These are phyloP conservation scores for Raffaelea ambrosiae DNA, from an alignment of 2,329 filamentous ascomycete species.

Conservation along the genomic window DNA sequence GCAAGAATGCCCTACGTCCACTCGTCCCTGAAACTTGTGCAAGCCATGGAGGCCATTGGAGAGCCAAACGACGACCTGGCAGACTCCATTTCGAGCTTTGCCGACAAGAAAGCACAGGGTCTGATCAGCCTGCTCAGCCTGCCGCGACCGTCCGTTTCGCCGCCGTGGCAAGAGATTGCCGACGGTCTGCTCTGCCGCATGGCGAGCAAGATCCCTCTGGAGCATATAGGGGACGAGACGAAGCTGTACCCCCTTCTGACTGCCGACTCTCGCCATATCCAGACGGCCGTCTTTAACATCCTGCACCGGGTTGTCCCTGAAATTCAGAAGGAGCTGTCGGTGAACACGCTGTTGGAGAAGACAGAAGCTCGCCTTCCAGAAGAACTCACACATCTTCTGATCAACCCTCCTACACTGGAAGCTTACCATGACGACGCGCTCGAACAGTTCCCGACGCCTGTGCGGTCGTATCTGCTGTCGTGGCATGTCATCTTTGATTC, in stretches of 20 bases:
- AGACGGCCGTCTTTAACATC: conserved; percentile 71
- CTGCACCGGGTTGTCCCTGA: conserved; percentile 73
- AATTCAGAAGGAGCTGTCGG: conserved; percentile 70
- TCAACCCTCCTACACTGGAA: conserved; percentile 68
- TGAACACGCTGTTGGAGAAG: conserved; percentile 68
- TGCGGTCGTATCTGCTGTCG: conserved; percentile 76
- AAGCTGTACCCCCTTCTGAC: conserved; percentile 70
- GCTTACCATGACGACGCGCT: conserved; percentile 57
- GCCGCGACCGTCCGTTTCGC: conserved; percentile 27
- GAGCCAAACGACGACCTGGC: conserved; percentile 80
- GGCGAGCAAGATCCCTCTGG: conserved; percentile 53
- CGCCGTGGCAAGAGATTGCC: conserved; percentile 66
- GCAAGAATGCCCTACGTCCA: conserved; percentile 55
- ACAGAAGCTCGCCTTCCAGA: conserved; percentile 66
- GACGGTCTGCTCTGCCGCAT: conserved; percentile 66
- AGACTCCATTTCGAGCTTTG: conserved; percentile 59
- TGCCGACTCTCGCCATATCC: conserved; percentile 65
- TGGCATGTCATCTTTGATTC: conserved; percentile 90
- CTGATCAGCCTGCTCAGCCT: conserved; percentile 52
- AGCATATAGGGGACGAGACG: conserved; percentile 52
- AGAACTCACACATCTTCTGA: conserved; percentile 74
- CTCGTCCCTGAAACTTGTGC: conserved; percentile 64
- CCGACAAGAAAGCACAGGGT: conserved; percentile 44
- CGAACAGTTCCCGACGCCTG: conserved; percentile 56
- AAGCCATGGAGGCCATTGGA: conserved; percentile 51